These are phyloP conservation scores for Calycina herbarum DNA, from an alignment of 2,329 filamentous ascomycete genomes.

Conservation along the genomic window DNA sequence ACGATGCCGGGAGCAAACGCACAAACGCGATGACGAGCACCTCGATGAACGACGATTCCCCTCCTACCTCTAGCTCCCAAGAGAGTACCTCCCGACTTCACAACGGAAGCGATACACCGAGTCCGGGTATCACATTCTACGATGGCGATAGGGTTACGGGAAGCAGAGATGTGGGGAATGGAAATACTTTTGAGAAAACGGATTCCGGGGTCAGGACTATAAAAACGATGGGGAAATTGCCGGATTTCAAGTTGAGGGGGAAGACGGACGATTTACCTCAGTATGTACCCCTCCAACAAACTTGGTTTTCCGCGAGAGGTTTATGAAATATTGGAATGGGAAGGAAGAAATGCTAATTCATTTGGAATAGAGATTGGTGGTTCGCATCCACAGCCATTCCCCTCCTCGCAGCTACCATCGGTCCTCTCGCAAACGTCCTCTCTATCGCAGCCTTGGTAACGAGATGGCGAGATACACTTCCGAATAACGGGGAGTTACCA, in stretches of 20 bases:
- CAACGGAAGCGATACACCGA: not conserved
- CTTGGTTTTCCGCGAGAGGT: not conserved
- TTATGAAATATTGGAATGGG: not conserved
- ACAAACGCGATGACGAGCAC: not conserved
- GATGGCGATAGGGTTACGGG: not conserved
- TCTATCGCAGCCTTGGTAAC: slow-evolving; percentile 67
- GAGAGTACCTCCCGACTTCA: not conserved
- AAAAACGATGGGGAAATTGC: slow-evolving; percentile 34
- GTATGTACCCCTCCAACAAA: slow-evolving; percentile 24
- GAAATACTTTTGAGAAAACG: not conserved
- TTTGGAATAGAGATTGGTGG: slow-evolving; percentile 40
- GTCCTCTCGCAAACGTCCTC: slow-evolving; percentile 68
- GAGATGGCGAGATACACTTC: slow-evolving; percentile 56
- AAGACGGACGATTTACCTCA: slow-evolving; percentile 39
- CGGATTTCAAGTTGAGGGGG: slow-evolving; percentile 30
- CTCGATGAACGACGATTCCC: not conserved
- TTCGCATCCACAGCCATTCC: slow-evolving; percentile 48
- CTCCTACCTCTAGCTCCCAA: slow-evolving; percentile 4
- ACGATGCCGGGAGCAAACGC: not conserved
- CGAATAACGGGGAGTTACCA: slow-evolving; percentile 46
- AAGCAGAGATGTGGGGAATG: not conserved
- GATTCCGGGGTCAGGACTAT: slow-evolving; percentile 19
- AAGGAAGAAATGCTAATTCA: slow-evolving; percentile 6
- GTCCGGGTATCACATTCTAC: not conserved
- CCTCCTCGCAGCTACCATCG: slow-evolving; percentile 66